Percentiles rank a stretch among this genome's conserved stretches.
These are phyloP conservation scores for Dicorynia guianensis DNA, from an alignment of 306 rosid species.

Conservation along the genomic window DNA sequence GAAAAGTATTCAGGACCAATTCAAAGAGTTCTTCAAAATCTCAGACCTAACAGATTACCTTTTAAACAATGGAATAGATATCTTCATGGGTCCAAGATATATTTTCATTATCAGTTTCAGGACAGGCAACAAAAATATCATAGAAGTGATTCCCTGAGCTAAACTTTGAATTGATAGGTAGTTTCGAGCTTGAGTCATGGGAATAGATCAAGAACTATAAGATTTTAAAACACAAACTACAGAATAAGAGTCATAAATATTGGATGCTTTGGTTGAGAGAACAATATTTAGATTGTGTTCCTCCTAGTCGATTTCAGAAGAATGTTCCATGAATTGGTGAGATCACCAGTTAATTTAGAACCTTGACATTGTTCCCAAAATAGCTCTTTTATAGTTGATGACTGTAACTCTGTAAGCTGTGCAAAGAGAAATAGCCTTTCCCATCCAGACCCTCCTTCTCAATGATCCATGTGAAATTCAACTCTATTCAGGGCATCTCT, in stretches of 20 bases:
- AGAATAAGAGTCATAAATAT: too few relatives aligned
- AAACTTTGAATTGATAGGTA: neutral
- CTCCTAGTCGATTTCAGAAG: too few relatives aligned
- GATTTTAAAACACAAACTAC: too few relatives aligned
- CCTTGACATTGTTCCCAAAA: too few relatives aligned
- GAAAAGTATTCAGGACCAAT: too few relatives aligned
- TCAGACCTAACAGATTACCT: neutral
- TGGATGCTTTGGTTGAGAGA: too few relatives aligned
- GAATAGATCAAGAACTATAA: neutral
- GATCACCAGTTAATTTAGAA: too few relatives aligned
- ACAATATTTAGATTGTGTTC: too few relatives aligned
- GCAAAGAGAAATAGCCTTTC: neutral
- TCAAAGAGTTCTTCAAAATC: neutral
- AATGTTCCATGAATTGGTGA: too few relatives aligned
- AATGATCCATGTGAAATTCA: neutral
- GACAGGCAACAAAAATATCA: neutral
- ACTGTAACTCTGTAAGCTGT: neutral
- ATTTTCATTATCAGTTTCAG: neutral
- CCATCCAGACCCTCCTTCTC: neutral
- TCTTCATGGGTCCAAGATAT: neutral
- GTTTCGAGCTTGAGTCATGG: neutral
- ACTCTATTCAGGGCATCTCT: conserved; percentile 16
- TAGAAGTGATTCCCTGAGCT: neutral
- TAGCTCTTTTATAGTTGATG: too few relatives aligned
- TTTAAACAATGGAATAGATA: neutral